Percentiles rank a stretch among this genome's conserved stretches.
Evolutionary conservation across 148 eudicot genomes (phyloP).

Genomic region (Vaccinium myrtillus): DNA sequence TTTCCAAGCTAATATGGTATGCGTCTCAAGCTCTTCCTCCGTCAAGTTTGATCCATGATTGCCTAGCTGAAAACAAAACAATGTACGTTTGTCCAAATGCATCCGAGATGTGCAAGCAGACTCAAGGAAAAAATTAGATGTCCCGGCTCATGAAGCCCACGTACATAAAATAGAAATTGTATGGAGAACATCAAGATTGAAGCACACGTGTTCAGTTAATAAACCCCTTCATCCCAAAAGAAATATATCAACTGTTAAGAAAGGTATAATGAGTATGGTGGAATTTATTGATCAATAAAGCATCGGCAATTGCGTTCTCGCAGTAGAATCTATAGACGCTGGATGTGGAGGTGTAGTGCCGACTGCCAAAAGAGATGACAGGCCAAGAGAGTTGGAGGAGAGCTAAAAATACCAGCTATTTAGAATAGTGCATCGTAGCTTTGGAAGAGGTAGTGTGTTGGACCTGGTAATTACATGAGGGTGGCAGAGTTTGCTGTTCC

Average conservation of each 20-base stretch:
- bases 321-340: too few species aligned
- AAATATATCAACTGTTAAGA: background rate
- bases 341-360: too few species aligned
- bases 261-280: background rate
- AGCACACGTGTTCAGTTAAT: background rate
- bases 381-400: too few species aligned
- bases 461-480: too few species aligned
- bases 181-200: background rate
- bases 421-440: too few species aligned
- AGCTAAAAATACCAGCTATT: too few species aligned
- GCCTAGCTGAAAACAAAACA: constrained; percentile 52
- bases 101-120: background rate
- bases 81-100: background rate
- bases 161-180: background rate
- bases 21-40: constrained; percentile 85
- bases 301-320: too few species aligned
- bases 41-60: constrained; percentile 76
- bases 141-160: background rate
- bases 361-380: too few species aligned
- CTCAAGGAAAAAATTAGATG: background rate
- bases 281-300: too few species aligned
- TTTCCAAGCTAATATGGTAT: constrained; percentile 85
- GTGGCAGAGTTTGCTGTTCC: too few species aligned
- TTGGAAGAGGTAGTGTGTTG: too few species aligned
- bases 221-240: background rate